Evolutionary conservation across 441 rosid species (phyloP), one percentile per base, ranked within the genome.

Genomic region (Pelargonium fulgidum): DNA sequence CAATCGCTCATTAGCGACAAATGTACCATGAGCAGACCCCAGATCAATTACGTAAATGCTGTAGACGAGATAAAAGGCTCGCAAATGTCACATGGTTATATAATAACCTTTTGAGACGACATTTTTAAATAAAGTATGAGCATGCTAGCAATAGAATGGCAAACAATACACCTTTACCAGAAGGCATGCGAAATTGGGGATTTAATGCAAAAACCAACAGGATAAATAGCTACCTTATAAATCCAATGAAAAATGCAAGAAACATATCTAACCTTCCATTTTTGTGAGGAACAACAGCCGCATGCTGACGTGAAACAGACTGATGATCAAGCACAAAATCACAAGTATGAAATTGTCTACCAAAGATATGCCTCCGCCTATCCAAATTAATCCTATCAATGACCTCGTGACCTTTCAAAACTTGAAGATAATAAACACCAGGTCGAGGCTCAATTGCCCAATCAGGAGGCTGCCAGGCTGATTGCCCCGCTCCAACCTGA

Each of bases 291-390:
- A 92, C 71, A 0, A 93, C 96, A 50, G 88, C 99, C 19, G 99
- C 98, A 76, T 94, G 99, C 77, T 94, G 99, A 58, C 99, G 98
- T 0, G 99, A 93, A 69, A 91, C 90, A 48, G 97, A 93, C 74
- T 87, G 98, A 77, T 93, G 98, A 80, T 93, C 97, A 71, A 92
- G 97, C 69, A 94, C 98, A 48, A 85, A 92, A 81, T 94, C 98
- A 52, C 99, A 92, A 61, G 87, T 80, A 48, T 81, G 96, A 65
- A 81, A 78, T 72, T 90, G 97, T 79, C 97, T 84, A n/a, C 97
- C 97, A 73, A 94, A 94, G 44, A 91, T 82, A 16, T 92, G 93
- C 71, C 94, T 86, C 75, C 89, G 75, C 79, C 80, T 87, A 67
- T 89, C 89, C 9, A 94, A 80, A 76, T 83, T 80, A 80, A 94